A percentile compares a stretch with the other conserved stretches of the same genome.
These are phyloP conservation scores for Camelina laxa DNA, from an alignment of 345 rosid species.

Conservation along the genomic window DNA sequence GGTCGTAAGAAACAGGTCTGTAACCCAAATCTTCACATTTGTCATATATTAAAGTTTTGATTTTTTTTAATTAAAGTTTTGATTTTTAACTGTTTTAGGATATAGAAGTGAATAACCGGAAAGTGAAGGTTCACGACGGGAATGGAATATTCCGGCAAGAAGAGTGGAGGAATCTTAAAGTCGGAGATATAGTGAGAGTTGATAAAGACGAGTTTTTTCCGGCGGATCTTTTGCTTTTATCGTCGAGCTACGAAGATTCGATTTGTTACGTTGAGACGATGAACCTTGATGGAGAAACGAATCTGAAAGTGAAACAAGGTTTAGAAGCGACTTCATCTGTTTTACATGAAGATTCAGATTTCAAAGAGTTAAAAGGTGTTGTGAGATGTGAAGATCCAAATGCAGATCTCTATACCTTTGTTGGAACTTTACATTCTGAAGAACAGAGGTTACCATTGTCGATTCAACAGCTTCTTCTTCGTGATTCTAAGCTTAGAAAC, in stretches of 20 bases:
- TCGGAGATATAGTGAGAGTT: slow-evolving; percentile 88
- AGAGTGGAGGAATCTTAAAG: slow-evolving; percentile 84
- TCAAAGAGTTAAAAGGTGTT: slow-evolving; percentile 64
- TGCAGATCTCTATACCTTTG: slow-evolving; percentile 79
- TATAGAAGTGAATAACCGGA: slow-evolving; percentile 69
- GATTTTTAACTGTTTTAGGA: slow-evolving; percentile 54
- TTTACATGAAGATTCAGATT: slow-evolving; percentile 67
- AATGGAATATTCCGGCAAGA: slow-evolving; percentile 59
- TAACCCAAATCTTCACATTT: not conserved
- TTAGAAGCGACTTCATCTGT: slow-evolving; percentile 63
- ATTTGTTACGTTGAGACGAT: slow-evolving; percentile 96
- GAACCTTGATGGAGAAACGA: slow-evolving; percentile 97
- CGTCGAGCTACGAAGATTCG: slow-evolving; percentile 87
- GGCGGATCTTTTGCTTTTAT: slow-evolving; percentile 86
- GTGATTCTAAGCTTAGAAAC: slow-evolving; percentile 89
- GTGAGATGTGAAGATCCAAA: slow-evolving; percentile 96
- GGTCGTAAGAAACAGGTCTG: slow-evolving; percentile 77
- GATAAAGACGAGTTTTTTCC: slow-evolving; percentile 96
- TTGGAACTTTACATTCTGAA: slow-evolving; percentile 73
- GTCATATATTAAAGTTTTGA: not conserved
- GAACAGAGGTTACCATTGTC: slow-evolving; percentile 73
- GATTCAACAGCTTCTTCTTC: slow-evolving; percentile 90
- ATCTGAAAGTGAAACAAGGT: slow-evolving; percentile 84
- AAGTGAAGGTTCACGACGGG: slow-evolving; percentile 62
- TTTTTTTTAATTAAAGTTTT: not conserved